These are phyloP conservation scores for Phialemonium atrogriseum DNA, from an alignment of 2,329 filamentous ascomycete genomes.

Conservation along the genomic window DNA sequence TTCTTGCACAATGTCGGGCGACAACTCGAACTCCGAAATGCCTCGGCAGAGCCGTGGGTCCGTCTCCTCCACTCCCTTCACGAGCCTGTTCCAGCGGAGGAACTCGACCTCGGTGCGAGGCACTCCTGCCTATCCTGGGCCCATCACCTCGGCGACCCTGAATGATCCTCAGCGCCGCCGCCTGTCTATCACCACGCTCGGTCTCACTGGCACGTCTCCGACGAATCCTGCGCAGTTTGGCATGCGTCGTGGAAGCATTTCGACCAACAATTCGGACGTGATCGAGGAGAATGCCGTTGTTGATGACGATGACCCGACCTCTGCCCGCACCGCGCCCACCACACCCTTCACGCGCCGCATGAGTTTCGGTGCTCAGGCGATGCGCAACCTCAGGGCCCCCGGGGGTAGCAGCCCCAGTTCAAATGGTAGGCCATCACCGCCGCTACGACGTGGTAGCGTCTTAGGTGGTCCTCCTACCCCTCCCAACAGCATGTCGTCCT, in stretches of 20 bases:
- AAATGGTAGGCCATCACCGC: conserved; percentile 50
- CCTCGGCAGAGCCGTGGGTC: conserved; percentile 33
- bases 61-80: conserved; percentile 47
- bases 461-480: conserved; percentile 19
- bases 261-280: conserved; percentile 55
- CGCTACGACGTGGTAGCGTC: conserved; percentile 18
- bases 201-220: conserved; percentile 65
- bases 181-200: conserved; percentile 66
- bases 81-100: conserved; percentile 50
- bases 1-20: conserved; percentile 3
- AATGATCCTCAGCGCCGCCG: conserved; percentile 55
- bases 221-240: conserved; percentile 40
- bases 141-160: conserved; percentile 33
- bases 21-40: conserved; percentile 5
- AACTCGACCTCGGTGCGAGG: conserved; percentile 41
- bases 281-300: conserved; percentile 68
- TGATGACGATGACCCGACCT: conserved; percentile 44
- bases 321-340: conserved; percentile 50
- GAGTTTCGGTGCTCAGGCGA: conserved; percentile 79
- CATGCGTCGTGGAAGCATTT: conserved; percentile 58
- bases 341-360: conserved; percentile 77
- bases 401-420: conserved; percentile 49
- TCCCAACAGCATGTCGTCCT: conserved; percentile 23
- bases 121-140: conserved; percentile 35
- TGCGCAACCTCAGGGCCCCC: conserved; percentile 58